Evolutionary conservation across 441 rosid genomes (phyloP), one percentile per base, ranked within the genome.

Genomic region (Rhodomyrtus psidioides): DNA sequence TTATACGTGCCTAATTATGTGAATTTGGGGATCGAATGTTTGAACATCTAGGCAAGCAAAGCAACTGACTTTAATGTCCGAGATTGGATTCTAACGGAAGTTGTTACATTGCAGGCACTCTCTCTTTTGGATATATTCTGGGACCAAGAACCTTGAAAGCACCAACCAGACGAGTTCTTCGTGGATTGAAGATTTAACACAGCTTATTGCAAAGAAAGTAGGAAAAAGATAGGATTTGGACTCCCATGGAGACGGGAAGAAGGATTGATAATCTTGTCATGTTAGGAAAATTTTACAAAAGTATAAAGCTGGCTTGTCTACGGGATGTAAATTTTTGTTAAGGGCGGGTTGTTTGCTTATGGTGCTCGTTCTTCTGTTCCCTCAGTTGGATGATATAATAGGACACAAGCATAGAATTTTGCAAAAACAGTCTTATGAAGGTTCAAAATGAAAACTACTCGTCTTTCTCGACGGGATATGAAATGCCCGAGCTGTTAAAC

Each of bases 101-200:
- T 46, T 10, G 51, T 46, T 51, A 34, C 14, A 24, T 85, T 85
- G 83, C 94, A 96, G 99, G 99, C 95, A 2, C 93, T 96, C 21
- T 93, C 98, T 82, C 97, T 97, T 12, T 81, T 97, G 95, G 99
- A 97, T 90, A 94, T 95, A 84, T 96, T 97, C 90, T 93, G 65
- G 9, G 96, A 90, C 15, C 94, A 95, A 83, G 85, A 75, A 55
- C 46, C 42, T 0, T 56, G 84, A 82, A 27, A 55, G 34, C 49
- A 16, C 1, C 1, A 17, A 3, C 21, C 55, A 39, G 53, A 30
- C 59, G 2, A 82, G 46, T 5, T 8, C 49, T 13, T 26, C 9
- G 42, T 0, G 57, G 39, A 56, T 16, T 70, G 79, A 23, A 70
- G 79, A 70, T 39, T 34, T 34, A 21, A 39, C 49, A 54, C 24